Evolutionary conservation across 2,329 filamentous ascomycete species (phyloP).

Genomic region (Beauveria scarabaeidicola): DNA sequence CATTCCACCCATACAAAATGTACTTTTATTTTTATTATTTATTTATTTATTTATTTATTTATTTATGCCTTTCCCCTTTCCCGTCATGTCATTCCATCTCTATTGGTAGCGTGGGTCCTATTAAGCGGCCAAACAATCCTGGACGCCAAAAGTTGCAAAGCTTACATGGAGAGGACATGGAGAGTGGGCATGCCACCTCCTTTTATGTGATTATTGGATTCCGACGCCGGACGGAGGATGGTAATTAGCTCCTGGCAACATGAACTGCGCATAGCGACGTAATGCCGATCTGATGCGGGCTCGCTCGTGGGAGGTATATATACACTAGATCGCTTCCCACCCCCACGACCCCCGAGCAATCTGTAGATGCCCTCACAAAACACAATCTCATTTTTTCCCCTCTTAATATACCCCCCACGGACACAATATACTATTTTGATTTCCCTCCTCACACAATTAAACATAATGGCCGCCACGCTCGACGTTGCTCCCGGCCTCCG

Average conservation of each 20-base stretch:
- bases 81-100: not conserved
- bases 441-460: too few species aligned
- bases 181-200: not conserved
- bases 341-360: slow-evolving; percentile 17
- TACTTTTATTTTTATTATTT: too few species aligned
- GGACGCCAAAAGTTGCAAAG: slow-evolving; percentile 3
- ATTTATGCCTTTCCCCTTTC: not conserved
- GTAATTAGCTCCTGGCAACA: not conserved
- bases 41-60: not conserved
- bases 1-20: not conserved
- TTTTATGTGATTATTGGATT: not conserved
- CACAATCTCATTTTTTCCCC: not conserved
- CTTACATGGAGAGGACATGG: not conserved
- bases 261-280: not conserved
- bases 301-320: slow-evolving; percentile 1
- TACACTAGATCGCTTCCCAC: slow-evolving; percentile 13
- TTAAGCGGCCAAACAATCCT: not conserved
- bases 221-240: not conserved
- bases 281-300: not conserved
- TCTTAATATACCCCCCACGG: not conserved
- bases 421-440: not conserved
- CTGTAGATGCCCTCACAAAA: slow-evolving; percentile 4
- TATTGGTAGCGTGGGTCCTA: not conserved
- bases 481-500: slow-evolving; percentile 8
- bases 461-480: slow-evolving; percentile 1